Evolutionary conservation across 2,329 filamentous ascomycete species (phyloP).

Genomic region (Pseudocercospora cruenta): DNA sequence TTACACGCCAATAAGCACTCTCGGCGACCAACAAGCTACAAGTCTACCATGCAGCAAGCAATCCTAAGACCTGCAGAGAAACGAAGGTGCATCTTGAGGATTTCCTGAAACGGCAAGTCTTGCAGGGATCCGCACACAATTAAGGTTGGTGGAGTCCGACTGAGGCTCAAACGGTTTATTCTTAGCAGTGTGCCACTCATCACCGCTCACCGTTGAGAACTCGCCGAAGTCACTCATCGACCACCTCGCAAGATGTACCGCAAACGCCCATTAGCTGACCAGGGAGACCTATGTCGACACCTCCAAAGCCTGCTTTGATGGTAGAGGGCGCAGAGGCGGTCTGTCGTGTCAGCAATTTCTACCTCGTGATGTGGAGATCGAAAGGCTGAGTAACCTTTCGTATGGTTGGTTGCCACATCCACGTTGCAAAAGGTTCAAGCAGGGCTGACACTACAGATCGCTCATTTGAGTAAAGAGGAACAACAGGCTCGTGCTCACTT

Average conservation of each 20-base stretch:
- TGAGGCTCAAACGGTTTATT: conserved; percentile 1
- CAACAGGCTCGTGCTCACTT: neutral
- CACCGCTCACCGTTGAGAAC: neutral
- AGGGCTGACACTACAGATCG: neutral
- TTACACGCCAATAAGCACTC: neutral
- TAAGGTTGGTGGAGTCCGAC: neutral
- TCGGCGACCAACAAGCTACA: neutral
- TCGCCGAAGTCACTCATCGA: neutral
- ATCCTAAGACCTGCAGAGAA: neutral
- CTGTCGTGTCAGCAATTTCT: neutral
- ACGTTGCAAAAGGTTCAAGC: neutral
- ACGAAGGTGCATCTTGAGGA: neutral
- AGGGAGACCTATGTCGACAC: neutral
- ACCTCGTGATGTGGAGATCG: neutral
- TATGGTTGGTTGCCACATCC: neutral
- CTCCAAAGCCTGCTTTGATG: neutral
- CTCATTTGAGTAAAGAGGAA: neutral
- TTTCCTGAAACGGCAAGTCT: neutral
- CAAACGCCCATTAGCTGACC: neutral
- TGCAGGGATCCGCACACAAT: neutral
- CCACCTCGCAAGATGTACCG: neutral
- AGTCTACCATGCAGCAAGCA: neutral
- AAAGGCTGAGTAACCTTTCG: neutral
- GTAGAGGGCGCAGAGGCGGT: neutral
- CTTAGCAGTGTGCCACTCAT: neutral